Base-by-base conservation (phyloP, 495 filamentous ascomycete species). In the Talaromyces thailandensis region DNA sequence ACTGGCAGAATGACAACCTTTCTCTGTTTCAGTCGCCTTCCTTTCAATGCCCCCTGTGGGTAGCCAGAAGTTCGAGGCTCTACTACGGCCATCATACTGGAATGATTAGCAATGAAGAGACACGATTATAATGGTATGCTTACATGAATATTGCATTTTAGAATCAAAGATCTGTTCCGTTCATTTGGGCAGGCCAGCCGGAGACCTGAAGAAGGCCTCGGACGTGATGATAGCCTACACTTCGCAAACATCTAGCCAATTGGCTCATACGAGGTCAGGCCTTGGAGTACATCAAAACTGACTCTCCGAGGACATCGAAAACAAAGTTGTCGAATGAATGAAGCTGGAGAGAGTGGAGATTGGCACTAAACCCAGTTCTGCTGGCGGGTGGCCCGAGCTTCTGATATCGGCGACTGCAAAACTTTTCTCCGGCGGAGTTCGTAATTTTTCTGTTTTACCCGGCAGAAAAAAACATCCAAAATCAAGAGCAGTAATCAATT, bases 1-100 rank as follows among this genome's bases (percentile, higher is more conserved):
- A 58, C 8, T 35, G 53, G 16, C 12, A 50, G n/a, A 16, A 25
- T 57, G 21, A 14, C 3, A 12, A 76, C 71, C 71, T 62, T 69
- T 75, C 68, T 74, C 73, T 68, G 75, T 76, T 68, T 84, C 78
- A 60, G 72, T 71, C 23, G 81, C 71, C 60, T 78, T 78, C 57
- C 79, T 76, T 3, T 85, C 77, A 61, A 91, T 86, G n/a, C 89
- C 88, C 56, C 86, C 87, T 12, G 85, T 88, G 0, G 91, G 89
- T 21, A 86, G 80, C 89, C 92, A 95, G 67, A 92, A 83, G 40
- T 79, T 84, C 11, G 89, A 91, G 21, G 89, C 75, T 56, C 91
- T 83, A 68, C 72, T 82, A 63, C 85, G 73, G 37, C 79, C 77
- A 74, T 89, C 86, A 70, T 67, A 70, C 78, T 82, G 64, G 9